Percentiles rank a stretch among this genome's conserved stretches.
Evolutionary conservation across 768 basidiomycete genomes (phyloP).

Genomic region (Phylloporus scabripes): DNA sequence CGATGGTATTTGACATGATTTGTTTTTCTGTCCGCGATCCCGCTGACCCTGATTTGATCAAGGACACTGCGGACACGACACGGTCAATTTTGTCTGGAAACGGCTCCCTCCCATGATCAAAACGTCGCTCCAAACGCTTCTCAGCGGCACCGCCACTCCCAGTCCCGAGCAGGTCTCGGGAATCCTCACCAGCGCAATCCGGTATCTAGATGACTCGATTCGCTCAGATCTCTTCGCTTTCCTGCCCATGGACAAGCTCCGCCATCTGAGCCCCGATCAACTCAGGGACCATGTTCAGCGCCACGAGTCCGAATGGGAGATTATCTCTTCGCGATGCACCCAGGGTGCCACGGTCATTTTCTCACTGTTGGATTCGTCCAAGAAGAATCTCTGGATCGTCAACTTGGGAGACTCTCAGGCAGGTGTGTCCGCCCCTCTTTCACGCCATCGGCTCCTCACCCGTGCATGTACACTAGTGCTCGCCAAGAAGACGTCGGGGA

Average conservation of each 20-base stretch:
- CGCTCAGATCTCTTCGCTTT: slow-evolving; percentile 40
- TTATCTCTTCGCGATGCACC: slow-evolving; percentile 29
- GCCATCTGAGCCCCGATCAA: slow-evolving; percentile 34
- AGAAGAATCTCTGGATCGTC: slow-evolving; percentile 29
- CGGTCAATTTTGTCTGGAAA: slow-evolving; percentile 40
- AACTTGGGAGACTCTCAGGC: slow-evolving; percentile 35
- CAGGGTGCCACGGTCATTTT: slow-evolving; percentile 32
- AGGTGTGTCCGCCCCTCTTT: slow-evolving; percentile 16
- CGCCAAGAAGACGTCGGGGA: slow-evolving; percentile 16
- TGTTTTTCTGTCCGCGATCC: slow-evolving; percentile 24
- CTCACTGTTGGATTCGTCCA: slow-evolving; percentile 26
- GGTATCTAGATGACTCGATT: slow-evolving; percentile 39
- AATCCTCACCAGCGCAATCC: slow-evolving; percentile 35
- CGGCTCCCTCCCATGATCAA: slow-evolving; percentile 39
- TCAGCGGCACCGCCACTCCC: slow-evolving; percentile 22
- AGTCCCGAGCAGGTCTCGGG: slow-evolving; percentile 35
- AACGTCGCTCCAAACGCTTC: slow-evolving; percentile 33
- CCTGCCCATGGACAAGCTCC: slow-evolving; percentile 34
- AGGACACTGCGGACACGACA: slow-evolving; percentile 48
- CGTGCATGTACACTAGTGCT: slow-evolving; percentile 15
- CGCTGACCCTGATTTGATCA: slow-evolving; percentile 14
- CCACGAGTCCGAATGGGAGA: slow-evolving; percentile 34
- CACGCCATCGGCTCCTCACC: slow-evolving; percentile 2
- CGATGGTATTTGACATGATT: slow-evolving; percentile 33
- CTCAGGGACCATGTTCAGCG: slow-evolving; percentile 37